These are phyloP conservation scores for Solanum tarijense DNA, from an alignment of 257 asterid species.

Conservation along the genomic window DNA sequence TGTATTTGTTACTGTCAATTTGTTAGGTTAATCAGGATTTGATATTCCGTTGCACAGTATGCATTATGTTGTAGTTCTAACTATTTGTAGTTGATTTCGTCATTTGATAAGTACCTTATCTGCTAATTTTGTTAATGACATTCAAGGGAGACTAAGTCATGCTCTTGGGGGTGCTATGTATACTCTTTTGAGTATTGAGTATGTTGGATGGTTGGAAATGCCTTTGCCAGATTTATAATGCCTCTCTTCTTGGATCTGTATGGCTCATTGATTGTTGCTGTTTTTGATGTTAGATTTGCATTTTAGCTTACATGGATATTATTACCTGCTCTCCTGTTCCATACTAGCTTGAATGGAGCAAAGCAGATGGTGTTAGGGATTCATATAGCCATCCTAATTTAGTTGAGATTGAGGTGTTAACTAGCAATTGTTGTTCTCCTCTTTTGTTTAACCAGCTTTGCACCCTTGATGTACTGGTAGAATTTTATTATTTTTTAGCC, in stretches of 20 bases:
- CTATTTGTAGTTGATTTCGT: not conserved
- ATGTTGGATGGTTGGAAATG: not conserved
- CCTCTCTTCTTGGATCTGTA: not conserved
- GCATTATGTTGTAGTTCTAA: not conserved
- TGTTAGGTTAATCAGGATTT: slow-evolving; percentile 1
- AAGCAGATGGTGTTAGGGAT: not conserved
- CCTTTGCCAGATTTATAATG: not conserved
- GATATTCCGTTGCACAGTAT: not conserved
- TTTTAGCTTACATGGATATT: not conserved
- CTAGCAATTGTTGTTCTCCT: not conserved
- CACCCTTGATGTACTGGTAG: not conserved
- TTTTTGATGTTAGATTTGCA: not conserved
- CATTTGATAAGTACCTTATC: not conserved
- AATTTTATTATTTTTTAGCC: not conserved
- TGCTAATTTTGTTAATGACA: not conserved
- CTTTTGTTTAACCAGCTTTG: not conserved
- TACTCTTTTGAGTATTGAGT: not conserved
- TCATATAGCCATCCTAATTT: not conserved
- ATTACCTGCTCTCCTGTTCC: not conserved
- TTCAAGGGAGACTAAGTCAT: not conserved
- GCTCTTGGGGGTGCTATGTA: not conserved
- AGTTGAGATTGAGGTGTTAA: not conserved
- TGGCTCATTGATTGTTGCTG: not conserved
- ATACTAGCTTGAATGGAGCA: not conserved
- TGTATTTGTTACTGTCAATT: not conserved